Evolutionary conservation across 2,329 filamentous ascomycete genomes (phyloP).

Genomic region (Metarhizium rileyi): DNA sequence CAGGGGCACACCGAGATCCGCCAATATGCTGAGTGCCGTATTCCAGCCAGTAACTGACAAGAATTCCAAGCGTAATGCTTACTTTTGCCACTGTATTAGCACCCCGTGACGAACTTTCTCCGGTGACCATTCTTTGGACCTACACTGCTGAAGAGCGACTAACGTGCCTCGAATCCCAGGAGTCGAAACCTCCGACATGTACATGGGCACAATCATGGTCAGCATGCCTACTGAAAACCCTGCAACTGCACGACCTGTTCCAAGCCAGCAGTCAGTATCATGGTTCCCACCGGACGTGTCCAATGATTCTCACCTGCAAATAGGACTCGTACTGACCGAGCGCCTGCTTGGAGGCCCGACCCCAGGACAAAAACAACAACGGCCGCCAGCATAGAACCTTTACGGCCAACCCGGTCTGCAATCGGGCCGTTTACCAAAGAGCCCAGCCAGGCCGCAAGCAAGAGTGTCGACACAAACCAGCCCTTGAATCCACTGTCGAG

Average conservation of each 20-base stretch:
- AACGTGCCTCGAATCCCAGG: constrained; percentile 38
- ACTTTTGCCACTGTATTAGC: constrained; percentile 6
- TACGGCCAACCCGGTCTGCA: constrained; percentile 24
- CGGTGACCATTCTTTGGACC: constrained; percentile 3
- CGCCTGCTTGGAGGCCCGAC: constrained; percentile 33
- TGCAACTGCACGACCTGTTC: constrained; percentile 30
- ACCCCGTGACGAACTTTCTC: not conserved
- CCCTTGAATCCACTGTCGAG: constrained; percentile 37
- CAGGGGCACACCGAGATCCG: constrained; percentile 35
- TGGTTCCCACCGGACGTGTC: not conserved
- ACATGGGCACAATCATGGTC: constrained; percentile 31
- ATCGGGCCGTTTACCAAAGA: constrained; percentile 33
- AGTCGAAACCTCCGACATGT: constrained; percentile 38
- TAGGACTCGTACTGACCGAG: constrained; percentile 28
- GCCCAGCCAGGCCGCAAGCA: constrained; percentile 39
- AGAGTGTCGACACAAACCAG: constrained; percentile 41
- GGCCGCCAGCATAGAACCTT: constrained; percentile 25
- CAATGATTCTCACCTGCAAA: constrained; percentile 21
- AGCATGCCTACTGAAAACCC: constrained; percentile 33
- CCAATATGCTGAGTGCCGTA: constrained; percentile 31
- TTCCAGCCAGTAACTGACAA: constrained; percentile 33
- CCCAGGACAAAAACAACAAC: constrained; percentile 30
- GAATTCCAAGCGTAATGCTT: constrained; percentile 32
- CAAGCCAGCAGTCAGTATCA: not conserved
- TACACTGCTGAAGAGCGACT: constrained; percentile 31